Base-by-base conservation (phyloP, 306 rosid genomes). In the Coriaria nepalensis region DNA sequence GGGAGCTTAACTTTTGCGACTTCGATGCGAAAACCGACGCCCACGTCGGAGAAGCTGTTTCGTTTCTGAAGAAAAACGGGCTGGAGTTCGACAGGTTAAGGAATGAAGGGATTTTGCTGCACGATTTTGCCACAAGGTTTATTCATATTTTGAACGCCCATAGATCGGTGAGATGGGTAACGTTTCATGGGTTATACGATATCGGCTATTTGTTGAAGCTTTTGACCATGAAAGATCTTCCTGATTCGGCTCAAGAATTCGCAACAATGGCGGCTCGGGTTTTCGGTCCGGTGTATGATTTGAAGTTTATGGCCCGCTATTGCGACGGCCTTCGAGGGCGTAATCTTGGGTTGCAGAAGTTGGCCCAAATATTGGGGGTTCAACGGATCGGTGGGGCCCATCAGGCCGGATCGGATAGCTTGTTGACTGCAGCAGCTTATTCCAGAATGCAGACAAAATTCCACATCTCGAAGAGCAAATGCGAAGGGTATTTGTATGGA, bases 1-100 rank as follows among this genome's bases (percentile, higher is more conserved):
- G 61, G 61, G 61, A 56, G 15, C 45, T 56, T 8, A 56, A 56
- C 7, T 56, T 56, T 29, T 20, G 36, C 0, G 61, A 37, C 7
- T 44, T 56, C 5, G 36, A 56, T 32, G 6, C 10, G 0, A 2
- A 45, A 35, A 4, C 2, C 6, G 52, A 45, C n/a, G n/a, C 6
- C 1, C 61, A 56, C 0, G 5, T 2, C 5, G 36, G 35, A 0
- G 8, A 6, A 0, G 13, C 61, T 0, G 10, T 56, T 9, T 6
- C 20, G 0, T 35, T 56, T 5, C 6, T 56, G n/a, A 37, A 10
- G 10, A 13, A 37, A 0, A 45, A 44, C 11, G 45, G 61, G 0
- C 0, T 56, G 0, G 12, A 56, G 13, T 56, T 56, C 1, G 7
- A 13, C 0, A 13, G 29, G 11, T 3, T 56, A 9, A 35, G 7